Evolutionary conservation across 352 stramenopile species (phyloP).

Genomic region (Globisporangium alternatum): DNA sequence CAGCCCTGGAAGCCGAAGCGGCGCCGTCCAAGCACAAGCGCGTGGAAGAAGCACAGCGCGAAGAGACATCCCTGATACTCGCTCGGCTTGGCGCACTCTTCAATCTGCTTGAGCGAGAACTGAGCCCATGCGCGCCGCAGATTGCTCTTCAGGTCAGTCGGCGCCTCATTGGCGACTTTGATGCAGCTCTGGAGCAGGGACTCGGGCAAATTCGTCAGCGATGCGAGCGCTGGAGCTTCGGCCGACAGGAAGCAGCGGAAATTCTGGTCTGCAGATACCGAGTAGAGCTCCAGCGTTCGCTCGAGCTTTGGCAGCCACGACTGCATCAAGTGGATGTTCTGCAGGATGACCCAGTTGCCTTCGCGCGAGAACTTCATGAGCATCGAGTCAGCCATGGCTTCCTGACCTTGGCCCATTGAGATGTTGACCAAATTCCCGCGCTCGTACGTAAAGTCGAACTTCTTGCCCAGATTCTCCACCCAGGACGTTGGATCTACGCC

Average conservation of each 20-base stretch:
- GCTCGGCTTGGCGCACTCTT: constrained; percentile 58
- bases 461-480: constrained; percentile 81
- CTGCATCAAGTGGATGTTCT: constrained; percentile 93
- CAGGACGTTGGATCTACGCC: constrained; percentile 86
- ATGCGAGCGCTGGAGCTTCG: constrained; percentile 79
- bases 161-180: constrained; percentile 84
- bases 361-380: constrained; percentile 71
- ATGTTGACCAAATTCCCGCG: constrained; percentile 76
- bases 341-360: constrained; percentile 88
- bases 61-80: constrained; percentile 94
- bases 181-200: constrained; percentile 85
- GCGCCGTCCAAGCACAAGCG: constrained; percentile 86
- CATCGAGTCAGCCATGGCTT: constrained; percentile 63
- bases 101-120: constrained; percentile 80
- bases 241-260: constrained; percentile 95
- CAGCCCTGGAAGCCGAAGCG: constrained; percentile 92
- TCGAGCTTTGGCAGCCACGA: constrained; percentile 87
- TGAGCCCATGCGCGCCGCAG: constrained; percentile 72
- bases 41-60: constrained; percentile 94
- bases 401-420: constrained; percentile 90
- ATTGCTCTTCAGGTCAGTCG: constrained; percentile 81
- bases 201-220: constrained; percentile 88
- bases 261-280: constrained; percentile 83
- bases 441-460: constrained; percentile 81
- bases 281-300: constrained; percentile 69